Conservation (phyloP, 495 filamentous ascomycete genomes). For the Tuber umbilicatum region DNA sequence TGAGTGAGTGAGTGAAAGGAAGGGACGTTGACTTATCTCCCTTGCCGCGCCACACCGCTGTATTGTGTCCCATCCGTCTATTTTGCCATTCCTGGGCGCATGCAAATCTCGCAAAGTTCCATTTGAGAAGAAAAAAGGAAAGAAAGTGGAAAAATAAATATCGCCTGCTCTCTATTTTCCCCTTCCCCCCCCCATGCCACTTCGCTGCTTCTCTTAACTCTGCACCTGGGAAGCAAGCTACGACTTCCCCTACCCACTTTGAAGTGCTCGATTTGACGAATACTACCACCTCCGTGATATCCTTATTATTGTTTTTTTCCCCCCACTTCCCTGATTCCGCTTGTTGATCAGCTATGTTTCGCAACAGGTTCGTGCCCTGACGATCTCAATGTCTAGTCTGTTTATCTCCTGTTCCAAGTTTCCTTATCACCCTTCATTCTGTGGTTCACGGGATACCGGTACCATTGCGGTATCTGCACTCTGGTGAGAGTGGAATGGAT, state of each 20-base stretch:
- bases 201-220: slow-evolving; percentile 21
- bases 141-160: slow-evolving; percentile 24
- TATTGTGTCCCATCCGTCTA: slow-evolving; percentile 27
- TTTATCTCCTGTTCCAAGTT: slow-evolving; percentile 19
- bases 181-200: slow-evolving; percentile 26
- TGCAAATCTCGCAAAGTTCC: slow-evolving; percentile 39
- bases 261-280: background rate
- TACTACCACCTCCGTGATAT: background rate
- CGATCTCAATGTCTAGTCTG: slow-evolving; percentile 21
- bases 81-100: slow-evolving; percentile 37
- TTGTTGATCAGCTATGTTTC: slow-evolving; percentile 37
- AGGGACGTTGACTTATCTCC: slow-evolving; percentile 14
- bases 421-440: slow-evolving; percentile 10
- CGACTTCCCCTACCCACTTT: slow-evolving; percentile 19
- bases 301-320: background rate
- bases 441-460: slow-evolving; percentile 5
- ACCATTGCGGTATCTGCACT: slow-evolving; percentile 2
- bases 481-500: background rate
- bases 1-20: background rate
- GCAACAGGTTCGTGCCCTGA: slow-evolving; percentile 36
- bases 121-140: slow-evolving; percentile 32
- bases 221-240: slow-evolving; percentile 12
- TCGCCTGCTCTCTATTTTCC: slow-evolving; percentile 27
- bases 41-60: slow-evolving; percentile 30
- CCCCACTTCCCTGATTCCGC: slow-evolving; percentile 12